phyloP scores from a whole-genome alignment of 2,329 filamentous ascomycete species.

The Aspergillus aculeatinus region DNA sequence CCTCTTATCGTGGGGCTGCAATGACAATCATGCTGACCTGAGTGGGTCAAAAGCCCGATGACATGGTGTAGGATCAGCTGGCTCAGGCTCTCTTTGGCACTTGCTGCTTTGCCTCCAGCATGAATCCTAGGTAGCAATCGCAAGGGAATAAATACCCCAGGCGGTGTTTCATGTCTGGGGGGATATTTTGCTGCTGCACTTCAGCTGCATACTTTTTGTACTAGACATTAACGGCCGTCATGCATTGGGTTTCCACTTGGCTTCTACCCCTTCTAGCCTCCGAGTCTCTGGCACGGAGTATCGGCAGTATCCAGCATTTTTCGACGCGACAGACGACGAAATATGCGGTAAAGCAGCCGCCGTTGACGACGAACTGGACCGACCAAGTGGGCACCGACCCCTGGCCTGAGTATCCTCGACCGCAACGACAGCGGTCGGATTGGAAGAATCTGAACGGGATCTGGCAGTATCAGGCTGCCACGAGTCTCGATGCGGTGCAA shows the following conservation, averaged over 20 bases:
- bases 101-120: background rate
- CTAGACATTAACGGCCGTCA: background rate
- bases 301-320: background rate
- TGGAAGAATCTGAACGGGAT: slow-evolving; percentile 53
- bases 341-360: slow-evolving; percentile 44
- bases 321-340: slow-evolving; percentile 13
- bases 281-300: background rate
- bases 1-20: background rate
- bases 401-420: slow-evolving; percentile 52
- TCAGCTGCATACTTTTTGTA: background rate
- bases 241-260: background rate
- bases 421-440: slow-evolving; percentile 46
- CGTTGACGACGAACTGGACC: slow-evolving; percentile 48
- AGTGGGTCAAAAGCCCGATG: slow-evolving; percentile 1
- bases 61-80: background rate
- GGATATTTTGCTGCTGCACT: background rate
- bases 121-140: background rate
- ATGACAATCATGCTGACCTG: background rate
- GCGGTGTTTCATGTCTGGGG: background rate
- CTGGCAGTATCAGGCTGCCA: slow-evolving; percentile 48
- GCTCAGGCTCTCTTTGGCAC: background rate
- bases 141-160: background rate
- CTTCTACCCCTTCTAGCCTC: background rate
- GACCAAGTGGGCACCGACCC: slow-evolving; percentile 48
- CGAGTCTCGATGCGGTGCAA: slow-evolving; percentile 38